Conservation (phyloP, 129 eudicot species). For the Flaveria trinervia region DNA sequence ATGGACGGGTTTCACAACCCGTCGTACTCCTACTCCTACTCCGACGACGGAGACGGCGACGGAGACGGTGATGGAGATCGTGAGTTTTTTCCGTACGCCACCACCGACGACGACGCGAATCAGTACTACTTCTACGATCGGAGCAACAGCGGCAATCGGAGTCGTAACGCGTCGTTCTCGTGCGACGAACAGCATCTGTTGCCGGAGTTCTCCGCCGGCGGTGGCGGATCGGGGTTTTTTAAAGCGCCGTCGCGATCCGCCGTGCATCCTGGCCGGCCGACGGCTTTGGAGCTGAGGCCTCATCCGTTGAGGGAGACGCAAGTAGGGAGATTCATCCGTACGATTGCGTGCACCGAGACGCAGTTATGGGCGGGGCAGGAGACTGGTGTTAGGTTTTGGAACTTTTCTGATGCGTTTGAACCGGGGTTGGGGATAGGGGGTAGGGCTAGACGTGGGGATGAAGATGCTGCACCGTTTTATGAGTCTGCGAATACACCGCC, state of each 20-base stretch:
- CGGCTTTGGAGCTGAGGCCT: slow-evolving; percentile 82
- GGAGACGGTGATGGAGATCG: slow-evolving; percentile 16
- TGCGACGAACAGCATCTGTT: slow-evolving; percentile 41
- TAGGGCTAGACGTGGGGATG: slow-evolving; percentile 80
- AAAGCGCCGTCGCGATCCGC: slow-evolving; percentile 78
- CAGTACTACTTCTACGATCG: not conserved
- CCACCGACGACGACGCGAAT: slow-evolving; percentile 23
- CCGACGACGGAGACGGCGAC: slow-evolving; percentile 40
- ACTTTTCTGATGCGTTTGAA: slow-evolving; percentile 65
- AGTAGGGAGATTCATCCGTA: slow-evolving; percentile 74
- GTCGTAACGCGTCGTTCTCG: not conserved
- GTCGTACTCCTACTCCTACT: not conserved
- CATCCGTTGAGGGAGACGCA: slow-evolving; percentile 96
- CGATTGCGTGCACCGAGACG: slow-evolving; percentile 81
- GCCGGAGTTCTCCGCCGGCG: slow-evolving; percentile 66
- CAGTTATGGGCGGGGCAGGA: slow-evolving; percentile 98
- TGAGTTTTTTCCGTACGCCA: slow-evolving; percentile 56
- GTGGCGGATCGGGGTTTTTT: slow-evolving; percentile 67
- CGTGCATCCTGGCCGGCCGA: slow-evolving; percentile 81
- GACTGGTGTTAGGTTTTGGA: slow-evolving; percentile 89
- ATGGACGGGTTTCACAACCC: slow-evolving; percentile 28
- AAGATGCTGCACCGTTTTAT: slow-evolving; percentile 82
- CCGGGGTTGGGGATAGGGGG: slow-evolving; percentile 74
- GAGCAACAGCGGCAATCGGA: not conserved
- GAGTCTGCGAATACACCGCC: slow-evolving; percentile 79